Evolutionary conservation across 2,329 filamentous ascomycete genomes (phyloP).

Genomic region (Cytospora piceicola): DNA sequence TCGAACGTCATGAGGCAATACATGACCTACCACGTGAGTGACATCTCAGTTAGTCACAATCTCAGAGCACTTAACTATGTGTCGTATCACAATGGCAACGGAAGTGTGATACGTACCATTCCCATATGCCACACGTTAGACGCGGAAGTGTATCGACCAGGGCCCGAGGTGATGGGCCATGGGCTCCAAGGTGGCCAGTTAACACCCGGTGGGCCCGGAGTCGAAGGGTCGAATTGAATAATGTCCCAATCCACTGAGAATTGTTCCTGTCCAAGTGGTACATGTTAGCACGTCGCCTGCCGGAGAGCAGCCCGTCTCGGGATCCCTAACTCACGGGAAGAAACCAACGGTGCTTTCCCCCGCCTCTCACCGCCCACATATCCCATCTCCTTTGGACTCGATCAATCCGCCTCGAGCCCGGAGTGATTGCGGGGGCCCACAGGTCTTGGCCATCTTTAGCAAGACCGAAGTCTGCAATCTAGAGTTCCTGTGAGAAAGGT

Average conservation of each 20-base stretch:
- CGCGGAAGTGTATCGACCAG: neutral
- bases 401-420: no score
- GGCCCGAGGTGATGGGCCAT: slow-evolving; percentile 9
- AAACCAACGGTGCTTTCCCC: neutral
- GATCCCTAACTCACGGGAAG: neutral
- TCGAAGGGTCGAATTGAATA: neutral
- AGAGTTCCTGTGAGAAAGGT: neutral
- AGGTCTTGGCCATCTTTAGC: neutral
- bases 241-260: slow-evolving; percentile 16
- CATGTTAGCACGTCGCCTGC: neutral
- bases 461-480: slow-evolving; percentile 6
- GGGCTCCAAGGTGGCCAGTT: neutral
- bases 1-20: slow-evolving; percentile 12
- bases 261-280: neutral
- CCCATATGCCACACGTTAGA: slow-evolving; percentile 21
- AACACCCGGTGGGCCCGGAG: neutral
- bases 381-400: neutral
- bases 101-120: slow-evolving; percentile 1
- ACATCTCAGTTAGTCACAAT: neutral
- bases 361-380: neutral
- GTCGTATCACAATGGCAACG: no score
- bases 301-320: neutral
- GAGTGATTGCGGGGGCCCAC: neutral
- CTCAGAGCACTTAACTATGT: neutral
- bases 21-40: slow-evolving; percentile 11